phyloP scores from a whole-genome alignment of 2,329 filamentous ascomycete genomes.

The Botrytis porri region DNA sequence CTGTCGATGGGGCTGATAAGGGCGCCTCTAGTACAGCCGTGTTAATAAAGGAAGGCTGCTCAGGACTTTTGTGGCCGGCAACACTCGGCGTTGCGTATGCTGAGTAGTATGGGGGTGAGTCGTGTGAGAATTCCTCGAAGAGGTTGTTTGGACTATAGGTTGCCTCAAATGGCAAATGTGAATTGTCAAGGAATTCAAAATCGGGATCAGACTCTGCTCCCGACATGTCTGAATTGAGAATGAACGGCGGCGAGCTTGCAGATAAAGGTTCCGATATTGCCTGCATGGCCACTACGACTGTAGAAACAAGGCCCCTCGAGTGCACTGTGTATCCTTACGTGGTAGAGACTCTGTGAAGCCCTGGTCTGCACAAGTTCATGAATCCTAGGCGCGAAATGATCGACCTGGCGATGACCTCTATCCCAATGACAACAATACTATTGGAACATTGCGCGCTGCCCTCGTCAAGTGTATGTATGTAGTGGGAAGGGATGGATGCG shows the following conservation, averaged over 20 bases:
- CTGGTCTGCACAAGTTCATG: background rate
- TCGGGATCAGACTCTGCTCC: conserved; percentile 38
- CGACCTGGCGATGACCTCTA: background rate
- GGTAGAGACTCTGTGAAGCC: conserved; percentile 1
- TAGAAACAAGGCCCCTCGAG: background rate
- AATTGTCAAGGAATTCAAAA: conserved; percentile 41
- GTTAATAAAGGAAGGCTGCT: conserved; percentile 16
- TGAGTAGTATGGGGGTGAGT: conserved; percentile 30
- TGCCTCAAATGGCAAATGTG: conserved; percentile 34
- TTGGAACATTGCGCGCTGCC: conserved; percentile 9
- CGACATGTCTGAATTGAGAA: conserved; percentile 40
- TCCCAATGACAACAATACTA: background rate
- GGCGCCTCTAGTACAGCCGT: conserved; percentile 7
- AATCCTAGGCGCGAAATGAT: background rate
- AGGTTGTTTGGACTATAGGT: conserved; percentile 37
- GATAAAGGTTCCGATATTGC: conserved; percentile 32
- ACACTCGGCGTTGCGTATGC: conserved; percentile 33
- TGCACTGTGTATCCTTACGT: conserved; percentile 15
- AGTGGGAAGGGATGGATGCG: background rate
- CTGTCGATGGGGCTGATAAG: conserved; percentile 35
- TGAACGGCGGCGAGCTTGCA: conserved; percentile 38
- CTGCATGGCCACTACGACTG: conserved; percentile 28
- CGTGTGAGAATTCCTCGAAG: conserved; percentile 33
- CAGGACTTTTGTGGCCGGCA: conserved; percentile 23
- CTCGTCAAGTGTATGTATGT: background rate